These are phyloP conservation scores for Eucalyptus shirleyi DNA, from an alignment of 345 rosid species.

Conservation along the genomic window DNA sequence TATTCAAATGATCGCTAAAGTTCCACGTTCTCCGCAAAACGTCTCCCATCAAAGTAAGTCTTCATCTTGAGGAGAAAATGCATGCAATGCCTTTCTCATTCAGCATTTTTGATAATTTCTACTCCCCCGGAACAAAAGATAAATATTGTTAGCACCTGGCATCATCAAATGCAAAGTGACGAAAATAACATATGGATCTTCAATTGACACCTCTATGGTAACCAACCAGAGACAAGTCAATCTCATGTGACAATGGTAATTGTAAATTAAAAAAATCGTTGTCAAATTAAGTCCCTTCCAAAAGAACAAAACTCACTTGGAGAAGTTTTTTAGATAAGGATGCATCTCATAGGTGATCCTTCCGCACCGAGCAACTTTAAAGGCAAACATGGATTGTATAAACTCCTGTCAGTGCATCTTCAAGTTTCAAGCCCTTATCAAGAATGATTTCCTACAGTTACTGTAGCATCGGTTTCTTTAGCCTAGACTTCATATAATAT, in stretches of 20 bases:
- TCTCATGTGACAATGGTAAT: too few relatives aligned
- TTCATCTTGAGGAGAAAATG: too few relatives aligned
- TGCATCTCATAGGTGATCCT: too few relatives aligned
- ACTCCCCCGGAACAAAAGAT: background rate
- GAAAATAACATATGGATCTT: background rate
- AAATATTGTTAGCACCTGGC: background rate
- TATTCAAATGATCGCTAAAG: too few relatives aligned
- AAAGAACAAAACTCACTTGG: too few relatives aligned
- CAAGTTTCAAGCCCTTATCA: background rate
- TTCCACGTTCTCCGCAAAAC: too few relatives aligned
- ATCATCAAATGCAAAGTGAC: background rate
- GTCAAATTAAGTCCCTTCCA: accelerated
- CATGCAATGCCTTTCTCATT: background rate
- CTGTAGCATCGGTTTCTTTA: background rate
- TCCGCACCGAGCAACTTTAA: background rate
- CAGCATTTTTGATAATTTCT: background rate
- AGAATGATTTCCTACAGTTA: background rate
- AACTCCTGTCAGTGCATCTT: accelerated
- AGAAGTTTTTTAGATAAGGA: too few relatives aligned
- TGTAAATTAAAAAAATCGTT: too few relatives aligned
- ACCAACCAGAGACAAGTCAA: too few relatives aligned
- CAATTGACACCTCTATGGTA: background rate
- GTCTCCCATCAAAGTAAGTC: background rate
- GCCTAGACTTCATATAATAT: background rate
- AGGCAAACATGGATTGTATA: background rate